Evolutionary conservation across 352 stramenopile genomes (phyloP), one percentile per base, ranked within the genome.

Genomic region (Phytophthora syringae): DNA sequence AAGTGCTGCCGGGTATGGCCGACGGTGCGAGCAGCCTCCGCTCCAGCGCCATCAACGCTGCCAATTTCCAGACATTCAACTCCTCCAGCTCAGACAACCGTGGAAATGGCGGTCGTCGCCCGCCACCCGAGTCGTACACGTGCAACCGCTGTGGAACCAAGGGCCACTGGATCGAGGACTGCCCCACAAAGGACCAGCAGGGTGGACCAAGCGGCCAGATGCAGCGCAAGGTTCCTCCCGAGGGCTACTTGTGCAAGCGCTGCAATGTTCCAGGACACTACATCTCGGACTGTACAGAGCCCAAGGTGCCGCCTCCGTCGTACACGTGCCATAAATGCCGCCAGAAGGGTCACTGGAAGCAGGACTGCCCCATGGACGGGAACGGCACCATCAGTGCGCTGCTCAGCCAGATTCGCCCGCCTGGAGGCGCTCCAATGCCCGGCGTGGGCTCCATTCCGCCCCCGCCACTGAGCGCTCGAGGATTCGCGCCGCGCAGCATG

Each of bases 291-390:
- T 95, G 87, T 53, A 89, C 85, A 21, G 79, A 95, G 65, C 75
- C 87, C 15, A 95, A 95, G 60, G 84, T 94, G 30, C 87, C 87
- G 4, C 87, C 87, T 21, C 69, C 79, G 49, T 88, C 78, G 37
- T 95, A 95, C 60, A 92, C 84, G 40, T 95, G 87, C 67, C 87
- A 95, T 75, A 94, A 94, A 52, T 95, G 87, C 21, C 85, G 87
- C 3, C 87, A 95, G 53, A 95, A 95, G 54, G 87, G 87, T 22
- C 87, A 95, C 56, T 95, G 87, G 87, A 95, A 95, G 67, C 86
- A 94, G 52, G 87, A 95, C 53, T 95, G 87, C 36, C 87, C 87
- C 1, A 83, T 93, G 75, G 87, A 95, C 57, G 62, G 74, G 15
- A 85, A 84, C 48, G 74, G 82, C 28, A 78, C 70, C 6, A 78